A percentile compares a stretch with the other conserved stretches of the same genome.
These are phyloP conservation scores for Phytopythium chamaehyphon DNA, from an alignment of 352 stramenopile species.

Conservation along the genomic window DNA sequence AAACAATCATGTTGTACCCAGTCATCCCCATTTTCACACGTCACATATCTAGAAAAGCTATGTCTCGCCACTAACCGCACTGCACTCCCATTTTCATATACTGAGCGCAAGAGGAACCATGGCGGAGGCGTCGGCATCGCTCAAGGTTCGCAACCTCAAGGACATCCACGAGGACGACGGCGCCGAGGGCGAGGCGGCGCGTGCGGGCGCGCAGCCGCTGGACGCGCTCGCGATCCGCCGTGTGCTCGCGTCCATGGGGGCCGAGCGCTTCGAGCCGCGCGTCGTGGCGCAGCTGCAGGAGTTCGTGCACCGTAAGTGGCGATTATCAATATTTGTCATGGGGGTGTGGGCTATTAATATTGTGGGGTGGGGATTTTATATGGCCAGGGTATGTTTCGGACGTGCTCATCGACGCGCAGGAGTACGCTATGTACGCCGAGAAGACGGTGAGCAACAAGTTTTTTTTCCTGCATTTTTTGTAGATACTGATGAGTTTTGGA, in stretches of 20 bases:
- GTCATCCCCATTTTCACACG: too few relatives aligned
- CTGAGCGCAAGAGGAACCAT: too few relatives aligned
- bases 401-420: slow-evolving; percentile 79
- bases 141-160: slow-evolving; percentile 55
- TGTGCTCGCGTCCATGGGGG: slow-evolving; percentile 78
- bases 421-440: slow-evolving; percentile 76
- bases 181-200: slow-evolving; percentile 25
- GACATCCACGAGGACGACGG: slow-evolving; percentile 66
- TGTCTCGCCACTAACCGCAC: too few relatives aligned
- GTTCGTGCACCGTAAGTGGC: slow-evolving; percentile 70
- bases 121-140: slow-evolving; percentile 19
- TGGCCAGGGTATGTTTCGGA: slow-evolving; percentile 72
- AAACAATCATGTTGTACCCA: too few relatives aligned
- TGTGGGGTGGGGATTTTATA: too few relatives aligned
- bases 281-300: slow-evolving; percentile 81
- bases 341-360: too few relatives aligned
- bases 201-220: slow-evolving; percentile 42
- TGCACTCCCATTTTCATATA: too few relatives aligned
- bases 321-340: not conserved
- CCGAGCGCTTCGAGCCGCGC: slow-evolving; percentile 70
- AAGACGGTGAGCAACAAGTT: slow-evolving; percentile 40
- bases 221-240: slow-evolving; percentile 55
- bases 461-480: not conserved
- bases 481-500: not conserved
- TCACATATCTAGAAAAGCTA: too few relatives aligned